Conservation (phyloP, 495 filamentous ascomycete genomes). For the Aspergillus kassunensis region DNA sequence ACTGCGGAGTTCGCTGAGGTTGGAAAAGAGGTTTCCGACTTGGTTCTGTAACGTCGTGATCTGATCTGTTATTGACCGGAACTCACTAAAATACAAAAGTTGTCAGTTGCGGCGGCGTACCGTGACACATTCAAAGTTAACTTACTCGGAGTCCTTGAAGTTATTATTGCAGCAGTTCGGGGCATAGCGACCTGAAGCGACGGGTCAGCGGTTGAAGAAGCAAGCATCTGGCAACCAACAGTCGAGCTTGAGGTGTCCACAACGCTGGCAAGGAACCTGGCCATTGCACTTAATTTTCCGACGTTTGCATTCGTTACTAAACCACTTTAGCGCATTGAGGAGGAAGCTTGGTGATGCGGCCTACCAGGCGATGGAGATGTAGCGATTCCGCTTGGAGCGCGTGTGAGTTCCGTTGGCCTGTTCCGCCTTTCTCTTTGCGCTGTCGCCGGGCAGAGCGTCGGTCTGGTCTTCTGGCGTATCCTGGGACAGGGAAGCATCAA, state of each 20-base stretch:
- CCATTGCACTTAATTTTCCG: slow-evolving; percentile 97
- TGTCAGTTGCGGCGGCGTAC: slow-evolving; percentile 9
- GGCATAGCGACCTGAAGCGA: slow-evolving; percentile 61
- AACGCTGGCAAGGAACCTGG: slow-evolving; percentile 80
- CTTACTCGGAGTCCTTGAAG: slow-evolving; percentile 79
- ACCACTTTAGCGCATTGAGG: not conserved
- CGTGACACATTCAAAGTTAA: not conserved
- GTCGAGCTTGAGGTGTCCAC: slow-evolving; percentile 81
- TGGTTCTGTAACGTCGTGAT: slow-evolving; percentile 76
- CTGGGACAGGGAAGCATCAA: slow-evolving; percentile 25
- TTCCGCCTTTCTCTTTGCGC: slow-evolving; percentile 47
- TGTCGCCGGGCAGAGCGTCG: slow-evolving; percentile 24
- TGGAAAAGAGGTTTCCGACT: slow-evolving; percentile 70
- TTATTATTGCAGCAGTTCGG: slow-evolving; percentile 81
- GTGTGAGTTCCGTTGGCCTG: slow-evolving; percentile 44
- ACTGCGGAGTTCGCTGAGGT: slow-evolving; percentile 59
- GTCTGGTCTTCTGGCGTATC: slow-evolving; percentile 23
- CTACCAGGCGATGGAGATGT: slow-evolving; percentile 91
- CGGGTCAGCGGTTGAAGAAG: slow-evolving; percentile 7
- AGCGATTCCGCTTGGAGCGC: slow-evolving; percentile 61
- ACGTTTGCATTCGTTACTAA: slow-evolving; percentile 82
- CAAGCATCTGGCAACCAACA: slow-evolving; percentile 42
- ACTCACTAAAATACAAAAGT: slow-evolving; percentile 53
- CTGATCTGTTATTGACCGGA: slow-evolving; percentile 69
- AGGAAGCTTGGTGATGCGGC: not conserved